Percentiles rank a stretch among this genome's conserved stretches.
Conservation (phyloP, 148 eudicot genomes). For the Chenopodium berlandieri region DNA sequence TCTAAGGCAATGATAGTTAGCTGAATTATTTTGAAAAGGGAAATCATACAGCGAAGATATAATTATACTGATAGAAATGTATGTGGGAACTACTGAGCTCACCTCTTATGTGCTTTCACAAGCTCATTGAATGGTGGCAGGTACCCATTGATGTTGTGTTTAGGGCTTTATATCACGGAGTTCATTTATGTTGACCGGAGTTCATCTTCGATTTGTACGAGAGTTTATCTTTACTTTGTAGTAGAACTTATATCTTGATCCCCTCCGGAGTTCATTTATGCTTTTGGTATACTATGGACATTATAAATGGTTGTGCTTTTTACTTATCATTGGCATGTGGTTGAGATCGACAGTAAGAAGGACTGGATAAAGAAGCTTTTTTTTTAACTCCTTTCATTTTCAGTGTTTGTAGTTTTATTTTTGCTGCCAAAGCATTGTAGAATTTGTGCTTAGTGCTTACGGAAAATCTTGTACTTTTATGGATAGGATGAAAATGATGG, state of each 20-base stretch:
- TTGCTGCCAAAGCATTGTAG: slow-evolving; percentile 5
- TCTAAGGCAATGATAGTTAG: neutral
- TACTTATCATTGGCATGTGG: neutral
- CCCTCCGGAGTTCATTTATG: neutral
- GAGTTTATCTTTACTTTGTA: neutral
- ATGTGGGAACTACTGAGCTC: neutral
- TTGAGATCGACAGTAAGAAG: neutral
- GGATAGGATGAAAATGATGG: slow-evolving; percentile 81
- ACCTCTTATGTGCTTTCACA: no score
- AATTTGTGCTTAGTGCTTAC: neutral
- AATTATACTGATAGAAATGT: neutral
- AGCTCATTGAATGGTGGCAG: no score
- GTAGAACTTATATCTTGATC: neutral
- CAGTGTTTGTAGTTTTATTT: neutral
- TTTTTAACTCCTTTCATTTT: neutral
- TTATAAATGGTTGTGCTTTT: neutral
- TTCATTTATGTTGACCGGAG: no score
- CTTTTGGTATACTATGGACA: neutral
- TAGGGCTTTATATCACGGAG: no score
- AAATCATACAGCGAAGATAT: neutral
- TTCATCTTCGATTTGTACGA: no score
- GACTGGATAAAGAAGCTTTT: neutral
- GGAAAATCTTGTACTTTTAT: neutral
- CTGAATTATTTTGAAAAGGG: neutral
- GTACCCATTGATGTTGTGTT: no score